Evolutionary conservation across 306 rosid species (phyloP).

Genomic region (Argentina anserina): DNA sequence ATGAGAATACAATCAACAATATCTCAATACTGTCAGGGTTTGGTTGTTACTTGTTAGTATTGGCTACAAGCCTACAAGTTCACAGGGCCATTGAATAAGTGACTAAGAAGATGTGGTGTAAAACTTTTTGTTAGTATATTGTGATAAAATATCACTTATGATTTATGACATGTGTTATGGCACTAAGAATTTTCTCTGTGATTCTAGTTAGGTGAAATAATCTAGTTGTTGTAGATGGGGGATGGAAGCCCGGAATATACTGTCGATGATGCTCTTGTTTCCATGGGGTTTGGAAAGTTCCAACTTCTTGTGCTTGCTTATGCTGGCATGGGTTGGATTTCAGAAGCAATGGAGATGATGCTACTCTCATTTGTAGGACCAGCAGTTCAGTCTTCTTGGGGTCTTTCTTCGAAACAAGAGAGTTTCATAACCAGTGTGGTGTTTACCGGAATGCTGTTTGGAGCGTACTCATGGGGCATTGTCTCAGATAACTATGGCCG

Average conservation of each 20-base stretch:
- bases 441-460: slow-evolving; percentile 83
- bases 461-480: slow-evolving; percentile 89
- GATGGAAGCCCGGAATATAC: slow-evolving; percentile 44
- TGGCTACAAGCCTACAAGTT: neutral
- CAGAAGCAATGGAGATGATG: slow-evolving; percentile 99
- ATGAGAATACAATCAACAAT: neutral
- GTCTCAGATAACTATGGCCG: slow-evolving; percentile 87
- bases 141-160: neutral
- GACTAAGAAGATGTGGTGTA: neutral
- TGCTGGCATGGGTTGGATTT: slow-evolving; percentile 93
- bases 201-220: slow-evolving; percentile 6
- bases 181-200: neutral
- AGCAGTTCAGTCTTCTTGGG: slow-evolving; percentile 83
- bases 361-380: slow-evolving; percentile 92
- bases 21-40: neutral
- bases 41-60: neutral
- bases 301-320: slow-evolving; percentile 77
- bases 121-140: neutral
- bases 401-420: slow-evolving; percentile 72
- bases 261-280: slow-evolving; percentile 78
- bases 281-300: slow-evolving; percentile 81
- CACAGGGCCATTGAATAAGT: neutral
- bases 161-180: neutral
- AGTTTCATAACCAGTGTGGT: slow-evolving; percentile 74
- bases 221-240: slow-evolving; percentile 25